Evolutionary conservation across 495 filamentous ascomycete genomes (phyloP), one percentile per base, ranked within the genome.

Genomic region (Podospora didyma): DNA sequence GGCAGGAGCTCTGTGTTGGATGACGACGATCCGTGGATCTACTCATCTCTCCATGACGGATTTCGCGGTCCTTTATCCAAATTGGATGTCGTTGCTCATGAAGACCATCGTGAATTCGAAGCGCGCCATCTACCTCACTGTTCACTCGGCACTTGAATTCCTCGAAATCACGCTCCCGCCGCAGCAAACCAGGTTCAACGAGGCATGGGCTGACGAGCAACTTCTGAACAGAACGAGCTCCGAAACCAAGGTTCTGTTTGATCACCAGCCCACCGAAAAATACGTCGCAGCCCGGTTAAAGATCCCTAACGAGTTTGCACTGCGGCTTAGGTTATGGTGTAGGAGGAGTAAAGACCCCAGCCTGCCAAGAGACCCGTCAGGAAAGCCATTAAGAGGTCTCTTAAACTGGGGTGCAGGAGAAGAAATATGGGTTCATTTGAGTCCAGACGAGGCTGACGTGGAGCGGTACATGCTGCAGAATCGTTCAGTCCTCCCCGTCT

Each of bases 1-100:
- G 9, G 67, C 74, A 5, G 73, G 72, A n/a, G 68, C 74, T 5
- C 73, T 74, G 1, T 73, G 73, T 17, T 86, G 81, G 79, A 75
- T 86, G 52, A 68, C 80, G 64, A 86, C 82, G 11, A 73, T 84
- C n/a, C 72, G 80, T 23, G 82, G 82, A 37, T 80, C 77, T 6
- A 75, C 84, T 6, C 81, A 86, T 57, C 65, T 86, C 26, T 77
- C 73, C 16, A 78, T 84, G 57, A 80, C 76, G 17, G 82, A 85
- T 64, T 85, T 85, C 55, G 75, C 77, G n/a, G 59, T 85, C 14
- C 69, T 86, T 49, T 87, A 85, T 64, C 80, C 78, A 34, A 68
- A 74, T 47, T 69, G 79, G 61, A 75, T 78, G 62, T 78, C 77
- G 26, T 51, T 82, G 23, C 68, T 81, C 16, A 73, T 86, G 52